Evolutionary conservation across 306 rosid genomes (phyloP), one percentile per base, ranked within the genome.

Genomic region (Geum urbanum): DNA sequence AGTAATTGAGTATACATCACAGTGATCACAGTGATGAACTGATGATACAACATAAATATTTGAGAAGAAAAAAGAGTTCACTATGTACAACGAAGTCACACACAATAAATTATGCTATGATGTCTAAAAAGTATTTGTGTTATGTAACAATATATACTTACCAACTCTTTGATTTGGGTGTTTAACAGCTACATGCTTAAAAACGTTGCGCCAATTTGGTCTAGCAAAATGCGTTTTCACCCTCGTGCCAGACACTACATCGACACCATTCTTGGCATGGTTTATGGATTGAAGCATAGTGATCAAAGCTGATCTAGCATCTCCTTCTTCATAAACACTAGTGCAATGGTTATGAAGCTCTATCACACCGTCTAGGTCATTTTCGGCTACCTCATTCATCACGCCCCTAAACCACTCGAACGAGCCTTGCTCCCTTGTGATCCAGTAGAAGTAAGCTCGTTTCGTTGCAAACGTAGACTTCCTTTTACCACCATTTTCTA

Each of bases 381-480:
- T 79, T 65, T 88, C 97, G 0, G 91, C 91, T 15, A 92, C 87
- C 70, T 89, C 98, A 55, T 92, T 80, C 96, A 92, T 92, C 60
- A 88, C 96, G 32, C 91, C 96, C 59, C 79, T 80, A 19, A 92
- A 92, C 98, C 98, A 92, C 72, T 89, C 96, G 47, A 92, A 89
- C 37, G 37, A 92, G 43, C 98, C 96, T 67, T 92, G 96, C 74
- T 92, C 98, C 1, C 98, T 80, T 5, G 98, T 92, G 4, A 92
- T 92, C 98, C 98, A 90, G 44, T 92, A 92, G 74, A 92, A 92
- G 72, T 92, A 90, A 16, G 89, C 98, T 19, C 92, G 67, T n/a
- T 79, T 84, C 9, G 96, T 88, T 14, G 84, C 92, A 20, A 92
- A 90, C 19, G 86, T 79, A 39, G 83, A 73, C 86, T 75, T 73